Evolutionary conservation across 805 yeast species (phyloP).

Genomic region (Kazachstania psychrophila): DNA sequence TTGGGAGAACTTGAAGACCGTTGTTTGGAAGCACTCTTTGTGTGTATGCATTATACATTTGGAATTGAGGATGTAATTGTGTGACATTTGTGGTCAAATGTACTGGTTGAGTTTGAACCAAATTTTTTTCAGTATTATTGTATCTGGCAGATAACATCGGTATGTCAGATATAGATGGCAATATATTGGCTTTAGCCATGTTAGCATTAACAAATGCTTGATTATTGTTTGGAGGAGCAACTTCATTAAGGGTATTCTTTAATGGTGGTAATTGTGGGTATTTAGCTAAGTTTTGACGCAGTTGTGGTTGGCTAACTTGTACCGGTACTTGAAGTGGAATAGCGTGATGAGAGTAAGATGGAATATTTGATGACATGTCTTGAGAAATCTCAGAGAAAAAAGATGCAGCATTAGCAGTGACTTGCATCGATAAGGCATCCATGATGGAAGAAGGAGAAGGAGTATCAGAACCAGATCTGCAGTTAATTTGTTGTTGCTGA

Average conservation of each 20-base stretch:
- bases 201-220: no score
- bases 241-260: background rate
- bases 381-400: slow-evolving; percentile 19
- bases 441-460: background rate
- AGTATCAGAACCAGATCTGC: slow-evolving; percentile 1
- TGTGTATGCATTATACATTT: no score
- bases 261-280: slow-evolving; percentile 4
- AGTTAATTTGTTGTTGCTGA: background rate
- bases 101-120: no score
- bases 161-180: no score
- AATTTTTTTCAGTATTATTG: no score
- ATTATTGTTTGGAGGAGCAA: no score
- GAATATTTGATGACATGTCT: slow-evolving; percentile 10
- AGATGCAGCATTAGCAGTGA: slow-evolving; percentile 13
- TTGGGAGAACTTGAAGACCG: no score
- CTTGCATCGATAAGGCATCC: background rate
- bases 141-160: no score
- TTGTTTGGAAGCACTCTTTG: no score
- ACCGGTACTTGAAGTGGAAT: background rate
- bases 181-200: no score
- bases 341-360: background rate
- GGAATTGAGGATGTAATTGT: no score
- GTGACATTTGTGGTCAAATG: no score
- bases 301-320: background rate
- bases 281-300: background rate